Evolutionary conservation across 306 rosid genomes (phyloP).

Genomic region (Alnus rubra): DNA sequence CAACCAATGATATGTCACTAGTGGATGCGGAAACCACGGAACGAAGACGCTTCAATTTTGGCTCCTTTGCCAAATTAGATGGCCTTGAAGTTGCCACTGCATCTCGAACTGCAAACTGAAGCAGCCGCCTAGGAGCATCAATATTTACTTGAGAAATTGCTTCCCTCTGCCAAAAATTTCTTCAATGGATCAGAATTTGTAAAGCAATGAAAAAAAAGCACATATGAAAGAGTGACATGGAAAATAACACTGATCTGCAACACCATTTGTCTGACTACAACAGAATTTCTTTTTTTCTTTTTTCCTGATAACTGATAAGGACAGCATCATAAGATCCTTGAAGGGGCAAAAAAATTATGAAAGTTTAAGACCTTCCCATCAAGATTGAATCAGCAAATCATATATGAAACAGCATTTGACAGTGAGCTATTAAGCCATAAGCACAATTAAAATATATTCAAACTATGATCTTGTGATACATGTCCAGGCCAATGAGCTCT

Average conservation of each 20-base stretch:
- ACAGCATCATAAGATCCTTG: background rate
- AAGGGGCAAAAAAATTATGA: background rate
- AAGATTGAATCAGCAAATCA: too few relatives aligned
- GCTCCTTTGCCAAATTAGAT: constrained; percentile 49
- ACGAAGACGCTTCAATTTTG: constrained; percentile 81
- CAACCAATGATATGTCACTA: constrained; percentile 51
- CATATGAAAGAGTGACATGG: constrained; percentile 3
- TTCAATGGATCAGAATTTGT: constrained; percentile 30
- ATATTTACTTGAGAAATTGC: constrained; percentile 48
- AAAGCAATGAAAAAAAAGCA: constrained; percentile 18
- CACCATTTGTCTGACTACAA: constrained; percentile 17
- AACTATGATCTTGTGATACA: too few relatives aligned
- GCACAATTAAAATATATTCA: too few relatives aligned
- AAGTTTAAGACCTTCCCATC: too few relatives aligned
- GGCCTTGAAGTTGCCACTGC: constrained; percentile 71
- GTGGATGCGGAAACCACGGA: constrained; percentile 79
- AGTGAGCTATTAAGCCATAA: too few relatives aligned
- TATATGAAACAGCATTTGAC: too few relatives aligned
- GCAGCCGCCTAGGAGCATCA: constrained; percentile 79
- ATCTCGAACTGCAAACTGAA: constrained; percentile 91
- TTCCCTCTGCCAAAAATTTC: constrained; percentile 60
- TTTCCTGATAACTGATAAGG: background rate
- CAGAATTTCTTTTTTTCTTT: background rate
- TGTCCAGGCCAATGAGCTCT: too few relatives aligned
- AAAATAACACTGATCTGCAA: background rate